A percentile compares a stretch with the other conserved stretches of the same genome.
Conservation (phyloP, 345 rosid species). For the Linum tenue region DNA sequence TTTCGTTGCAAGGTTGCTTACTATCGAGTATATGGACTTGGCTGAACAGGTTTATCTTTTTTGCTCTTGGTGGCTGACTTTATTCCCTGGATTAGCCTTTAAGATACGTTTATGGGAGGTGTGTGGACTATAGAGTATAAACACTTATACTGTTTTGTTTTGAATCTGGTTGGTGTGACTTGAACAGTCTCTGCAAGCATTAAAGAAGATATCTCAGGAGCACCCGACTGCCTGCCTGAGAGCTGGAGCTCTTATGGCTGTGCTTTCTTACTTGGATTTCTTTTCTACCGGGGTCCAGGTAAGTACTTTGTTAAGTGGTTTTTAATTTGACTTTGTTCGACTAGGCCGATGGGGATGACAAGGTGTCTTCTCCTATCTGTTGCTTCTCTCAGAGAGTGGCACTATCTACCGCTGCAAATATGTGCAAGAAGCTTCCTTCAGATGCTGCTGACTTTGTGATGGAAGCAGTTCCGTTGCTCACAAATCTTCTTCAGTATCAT, state of each 20-base stretch:
- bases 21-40: constrained; percentile 98
- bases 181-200: constrained; percentile 86
- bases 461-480: constrained; percentile 98
- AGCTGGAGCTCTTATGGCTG: constrained; percentile 99
- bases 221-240: constrained; percentile 99
- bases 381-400: constrained; percentile 69
- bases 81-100: not conserved
- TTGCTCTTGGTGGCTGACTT: not conserved
- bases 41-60: constrained; percentile 80
- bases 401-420: constrained; percentile 95
- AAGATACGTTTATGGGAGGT: not conserved
- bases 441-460: constrained; percentile 99
- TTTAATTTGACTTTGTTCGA: not conserved
- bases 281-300: constrained; percentile 99
- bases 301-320: constrained; percentile 3
- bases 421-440: constrained; percentile 99
- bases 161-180: constrained; percentile 7
- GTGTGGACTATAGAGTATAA: not conserved
- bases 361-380: not conserved
- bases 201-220: constrained; percentile 98
- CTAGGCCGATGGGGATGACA: not conserved
- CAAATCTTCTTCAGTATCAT: constrained; percentile 94
- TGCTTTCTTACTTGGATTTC: constrained; percentile 96
- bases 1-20: constrained; percentile 83
- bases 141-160: not conserved